These are phyloP conservation scores for Rubroboletus pulcherrimus DNA, from an alignment of 768 basidiomycete species.

Conservation along the genomic window DNA sequence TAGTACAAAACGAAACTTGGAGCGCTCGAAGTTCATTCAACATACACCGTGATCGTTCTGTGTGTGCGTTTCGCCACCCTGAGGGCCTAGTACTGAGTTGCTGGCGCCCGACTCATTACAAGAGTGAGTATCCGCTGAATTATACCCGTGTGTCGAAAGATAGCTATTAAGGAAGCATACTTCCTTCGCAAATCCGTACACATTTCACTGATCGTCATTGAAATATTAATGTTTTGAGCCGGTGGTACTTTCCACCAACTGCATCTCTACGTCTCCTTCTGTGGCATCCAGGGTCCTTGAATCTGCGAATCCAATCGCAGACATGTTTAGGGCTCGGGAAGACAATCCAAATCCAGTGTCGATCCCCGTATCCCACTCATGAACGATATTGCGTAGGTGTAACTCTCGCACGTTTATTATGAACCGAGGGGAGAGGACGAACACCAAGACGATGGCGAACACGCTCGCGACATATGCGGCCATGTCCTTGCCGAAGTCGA, in stretches of 20 bases:
- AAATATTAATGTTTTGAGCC: too few relatives aligned
- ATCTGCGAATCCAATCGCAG: not conserved
- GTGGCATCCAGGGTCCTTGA: not conserved
- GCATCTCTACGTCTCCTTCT: slow-evolving; percentile 7
- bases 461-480: not conserved
- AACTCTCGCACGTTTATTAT: slow-evolving; percentile 16
- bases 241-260: not conserved
- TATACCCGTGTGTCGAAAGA: not conserved
- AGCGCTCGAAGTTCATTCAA: not conserved
- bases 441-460: not conserved
- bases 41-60: not conserved
- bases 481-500: slow-evolving; percentile 1
- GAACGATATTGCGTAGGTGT: not conserved
- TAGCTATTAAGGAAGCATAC: not conserved
- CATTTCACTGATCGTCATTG: not conserved
- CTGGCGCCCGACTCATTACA: not conserved
- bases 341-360: slow-evolving; percentile 16
- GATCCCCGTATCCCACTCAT: not conserved
- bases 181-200: not conserved
- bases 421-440: slow-evolving; percentile 16
- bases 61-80: not conserved
- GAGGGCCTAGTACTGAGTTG: too few relatives aligned
- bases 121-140: not conserved
- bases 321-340: not conserved
- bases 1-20: not conserved